A percentile compares a stretch with the other conserved stretches of the same genome.
These are phyloP conservation scores for Metroxylon sagu DNA, from an alignment of 176 grass and related monocot genomes.

Conservation along the genomic window DNA sequence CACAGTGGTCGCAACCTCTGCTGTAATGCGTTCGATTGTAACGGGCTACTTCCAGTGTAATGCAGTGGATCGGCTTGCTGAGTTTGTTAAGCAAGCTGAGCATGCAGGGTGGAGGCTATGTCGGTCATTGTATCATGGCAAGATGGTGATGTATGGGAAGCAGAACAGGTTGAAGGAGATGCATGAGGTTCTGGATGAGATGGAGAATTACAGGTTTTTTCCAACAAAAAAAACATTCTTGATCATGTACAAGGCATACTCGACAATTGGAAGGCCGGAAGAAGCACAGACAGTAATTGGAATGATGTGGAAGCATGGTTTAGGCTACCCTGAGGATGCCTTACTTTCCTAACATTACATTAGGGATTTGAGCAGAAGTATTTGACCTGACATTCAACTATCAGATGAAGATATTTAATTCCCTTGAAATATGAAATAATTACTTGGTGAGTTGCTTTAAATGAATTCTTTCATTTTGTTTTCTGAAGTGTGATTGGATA, in stretches of 20 bases:
- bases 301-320: conserved; percentile 80
- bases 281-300: conserved; percentile 57
- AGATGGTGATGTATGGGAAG: conserved; percentile 93
- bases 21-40: conserved; percentile 52
- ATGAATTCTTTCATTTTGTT: too few relatives aligned
- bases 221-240: conserved; percentile 74
- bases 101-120: conserved; percentile 69
- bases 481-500: too few relatives aligned
- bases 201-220: conserved; percentile 52
- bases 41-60: conserved; percentile 49
- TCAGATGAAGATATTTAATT: too few relatives aligned
- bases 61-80: conserved; percentile 48
- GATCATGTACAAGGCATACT: conserved; percentile 83
- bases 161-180: conserved; percentile 52
- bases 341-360: conserved; percentile 26
- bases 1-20: conserved; percentile 35
- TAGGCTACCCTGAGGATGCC: conserved; percentile 9
- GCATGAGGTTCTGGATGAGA: conserved; percentile 69
- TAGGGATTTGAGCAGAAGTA: too few relatives aligned
- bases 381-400: too few relatives aligned
- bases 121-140: conserved; percentile 80
- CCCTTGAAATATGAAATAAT: too few relatives aligned
- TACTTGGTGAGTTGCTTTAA: too few relatives aligned
- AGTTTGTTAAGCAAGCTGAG: conserved; percentile 51
- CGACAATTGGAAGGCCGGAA: conserved; percentile 25